Percentiles rank a stretch among this genome's conserved stretches.
phyloP scores from a whole-genome alignment of 2,329 filamentous ascomycete species.

The Hypoxylon sp. region DNA sequence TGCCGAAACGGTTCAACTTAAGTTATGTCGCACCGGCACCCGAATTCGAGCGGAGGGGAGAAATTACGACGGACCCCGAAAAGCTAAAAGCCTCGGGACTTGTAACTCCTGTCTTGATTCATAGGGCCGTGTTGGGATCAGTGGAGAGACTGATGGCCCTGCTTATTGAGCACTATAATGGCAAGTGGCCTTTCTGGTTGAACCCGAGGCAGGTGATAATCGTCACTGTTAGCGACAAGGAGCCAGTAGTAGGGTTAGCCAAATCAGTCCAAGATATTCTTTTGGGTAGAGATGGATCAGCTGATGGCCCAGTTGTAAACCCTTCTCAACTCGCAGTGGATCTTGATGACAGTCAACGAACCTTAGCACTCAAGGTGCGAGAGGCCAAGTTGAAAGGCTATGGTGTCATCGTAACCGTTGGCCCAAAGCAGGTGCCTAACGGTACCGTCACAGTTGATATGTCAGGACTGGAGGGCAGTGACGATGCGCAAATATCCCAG shows the following conservation, averaged over 20 bases:
- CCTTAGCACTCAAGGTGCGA: conserved; percentile 77
- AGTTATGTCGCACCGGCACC: conserved; percentile 80
- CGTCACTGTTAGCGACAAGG: conserved; percentile 77
- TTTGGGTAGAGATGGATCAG: conserved; percentile 60
- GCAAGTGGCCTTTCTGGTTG: conserved; percentile 89
- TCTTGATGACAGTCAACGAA: conserved; percentile 74
- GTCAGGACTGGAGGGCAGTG: conserved; percentile 52
- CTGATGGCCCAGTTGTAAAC: conserved; percentile 61
- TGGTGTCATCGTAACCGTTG: conserved; percentile 80
- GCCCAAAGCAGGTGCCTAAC: conserved; percentile 73
- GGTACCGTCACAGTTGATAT: conserved; percentile 68
- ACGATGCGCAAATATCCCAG: conserved; percentile 41
- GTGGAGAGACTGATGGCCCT: conserved; percentile 88
- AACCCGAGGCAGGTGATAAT: conserved; percentile 84
- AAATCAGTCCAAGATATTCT: conserved; percentile 65
- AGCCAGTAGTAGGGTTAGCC: conserved; percentile 66
- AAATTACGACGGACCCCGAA: conserved; percentile 64
- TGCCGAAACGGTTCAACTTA: conserved; percentile 85
- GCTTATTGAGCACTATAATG: conserved; percentile 85
- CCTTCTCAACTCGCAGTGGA: conserved; percentile 77
- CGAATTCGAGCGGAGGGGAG: conserved; percentile 69
- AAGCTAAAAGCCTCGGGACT: conserved; percentile 68
- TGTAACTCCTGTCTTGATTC: conserved; percentile 83
- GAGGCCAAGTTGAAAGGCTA: conserved; percentile 82
- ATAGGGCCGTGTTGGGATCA: conserved; percentile 87